A percentile compares a stretch with the other conserved stretches of the same genome.
phyloP scores from a whole-genome alignment of 2,329 filamentous ascomycete genomes.

The Stemphylium beticola region DNA sequence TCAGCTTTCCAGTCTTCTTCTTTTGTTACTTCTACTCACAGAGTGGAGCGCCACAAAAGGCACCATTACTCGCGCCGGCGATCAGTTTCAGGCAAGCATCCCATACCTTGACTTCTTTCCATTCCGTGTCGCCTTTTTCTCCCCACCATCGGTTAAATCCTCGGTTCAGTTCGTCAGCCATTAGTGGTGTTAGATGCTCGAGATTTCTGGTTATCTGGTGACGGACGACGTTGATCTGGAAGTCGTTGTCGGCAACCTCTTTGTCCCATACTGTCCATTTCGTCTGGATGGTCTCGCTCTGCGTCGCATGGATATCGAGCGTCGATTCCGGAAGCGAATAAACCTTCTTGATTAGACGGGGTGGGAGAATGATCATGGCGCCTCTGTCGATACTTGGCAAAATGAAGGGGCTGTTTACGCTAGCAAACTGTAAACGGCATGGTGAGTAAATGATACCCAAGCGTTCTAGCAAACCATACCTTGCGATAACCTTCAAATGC shows the following conservation, averaged over 20 bases:
- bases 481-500: slow-evolving; percentile 23
- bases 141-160: slow-evolving; percentile 22
- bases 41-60: slow-evolving; percentile 22
- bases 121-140: slow-evolving; percentile 10
- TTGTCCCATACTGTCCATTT: slow-evolving; percentile 24
- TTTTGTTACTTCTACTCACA: slow-evolving; percentile 8
- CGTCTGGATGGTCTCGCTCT: slow-evolving; percentile 23
- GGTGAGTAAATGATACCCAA: background rate
- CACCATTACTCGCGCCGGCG: slow-evolving; percentile 22
- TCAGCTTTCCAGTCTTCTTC: background rate
- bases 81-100: slow-evolving; percentile 18
- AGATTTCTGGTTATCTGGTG: slow-evolving; percentile 23
- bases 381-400: slow-evolving; percentile 23
- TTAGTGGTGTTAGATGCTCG: slow-evolving; percentile 19
- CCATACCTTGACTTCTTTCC: slow-evolving; percentile 24
- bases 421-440: slow-evolving; percentile 9
- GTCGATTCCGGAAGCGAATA: slow-evolving; percentile 18
- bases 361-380: slow-evolving; percentile 21
- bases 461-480: slow-evolving; percentile 4
- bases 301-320: slow-evolving; percentile 21
- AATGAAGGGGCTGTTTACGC: slow-evolving; percentile 15
- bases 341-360: slow-evolving; percentile 20
- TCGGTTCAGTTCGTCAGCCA: slow-evolving; percentile 19
- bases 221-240: slow-evolving; percentile 25
- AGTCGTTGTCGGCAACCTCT: slow-evolving; percentile 18